These are phyloP conservation scores for Lophium mytilinum DNA, from an alignment of 495 filamentous ascomycete species.

Conservation along the genomic window DNA sequence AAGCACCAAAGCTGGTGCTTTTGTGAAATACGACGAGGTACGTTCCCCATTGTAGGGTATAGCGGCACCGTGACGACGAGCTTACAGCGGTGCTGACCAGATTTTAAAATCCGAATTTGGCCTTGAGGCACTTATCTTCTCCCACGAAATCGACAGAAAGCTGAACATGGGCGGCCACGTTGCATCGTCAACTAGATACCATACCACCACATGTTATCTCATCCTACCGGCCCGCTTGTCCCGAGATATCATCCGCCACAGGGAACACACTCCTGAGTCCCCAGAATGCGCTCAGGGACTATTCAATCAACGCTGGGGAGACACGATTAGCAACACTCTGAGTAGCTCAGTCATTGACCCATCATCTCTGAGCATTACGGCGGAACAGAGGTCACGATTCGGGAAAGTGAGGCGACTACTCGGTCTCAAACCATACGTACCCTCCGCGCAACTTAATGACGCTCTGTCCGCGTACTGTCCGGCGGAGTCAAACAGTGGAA, in stretches of 20 bases:
- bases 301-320: not conserved
- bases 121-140: not conserved
- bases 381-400: constrained; percentile 1
- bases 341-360: not conserved
- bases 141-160: not conserved
- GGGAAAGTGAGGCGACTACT: constrained; percentile 3
- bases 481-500: no score
- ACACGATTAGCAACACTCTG: not conserved
- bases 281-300: not conserved
- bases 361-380: not conserved
- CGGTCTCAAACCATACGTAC: constrained; percentile 4
- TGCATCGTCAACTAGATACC: no score
- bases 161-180: no score
- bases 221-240: not conserved
- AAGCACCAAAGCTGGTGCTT: no score
- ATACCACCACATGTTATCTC: not conserved
- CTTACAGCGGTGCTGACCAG: not conserved
- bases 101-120: not conserved
- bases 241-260: not conserved
- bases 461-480: no score
- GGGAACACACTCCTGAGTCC: no score
- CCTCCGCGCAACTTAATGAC: not conserved
- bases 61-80: no score
- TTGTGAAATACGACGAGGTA: no score
- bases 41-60: no score